A percentile compares a stretch with the other conserved stretches of the same genome.
Conservation (phyloP, 2,329 filamentous ascomycete species). For the Pseudocercospora crystallina region DNA sequence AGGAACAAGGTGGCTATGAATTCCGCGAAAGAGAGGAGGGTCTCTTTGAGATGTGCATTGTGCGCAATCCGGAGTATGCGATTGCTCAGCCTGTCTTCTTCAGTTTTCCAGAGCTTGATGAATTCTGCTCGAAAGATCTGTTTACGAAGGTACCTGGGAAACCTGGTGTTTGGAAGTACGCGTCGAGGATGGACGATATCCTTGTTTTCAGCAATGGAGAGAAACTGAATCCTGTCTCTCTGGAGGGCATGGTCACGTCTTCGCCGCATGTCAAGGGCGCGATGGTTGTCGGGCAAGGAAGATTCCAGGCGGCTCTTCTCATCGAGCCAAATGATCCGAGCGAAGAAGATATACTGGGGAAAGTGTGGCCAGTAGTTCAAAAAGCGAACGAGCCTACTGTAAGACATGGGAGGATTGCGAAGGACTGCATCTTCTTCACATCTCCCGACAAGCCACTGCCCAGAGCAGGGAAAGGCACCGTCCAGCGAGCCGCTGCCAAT, state of each 20-base stretch:
- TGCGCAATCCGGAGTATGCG: slow-evolving; percentile 10
- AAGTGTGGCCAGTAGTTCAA: slow-evolving; percentile 17
- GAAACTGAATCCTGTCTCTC: slow-evolving; percentile 50
- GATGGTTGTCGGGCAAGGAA: slow-evolving; percentile 42
- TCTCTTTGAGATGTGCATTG: slow-evolving; percentile 17
- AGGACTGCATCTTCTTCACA: slow-evolving; percentile 17
- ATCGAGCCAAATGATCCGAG: slow-evolving; percentile 8
- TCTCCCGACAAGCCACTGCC: slow-evolving; percentile 14
- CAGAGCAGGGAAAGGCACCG: slow-evolving; percentile 19
- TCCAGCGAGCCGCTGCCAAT: slow-evolving; percentile 19
- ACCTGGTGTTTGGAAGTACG: slow-evolving; percentile 38
- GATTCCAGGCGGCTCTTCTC: slow-evolving; percentile 11
- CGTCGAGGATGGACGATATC: slow-evolving; percentile 44
- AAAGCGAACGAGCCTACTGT: slow-evolving; percentile 15
- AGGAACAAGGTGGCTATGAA: slow-evolving; percentile 4
- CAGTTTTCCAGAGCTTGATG: slow-evolving; percentile 35
- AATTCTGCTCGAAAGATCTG: slow-evolving; percentile 43
- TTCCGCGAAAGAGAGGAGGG: slow-evolving; percentile 9
- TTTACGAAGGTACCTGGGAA: slow-evolving; percentile 40
- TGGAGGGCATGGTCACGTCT: slow-evolving; percentile 30
- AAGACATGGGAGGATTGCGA: slow-evolving; percentile 11
- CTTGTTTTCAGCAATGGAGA: slow-evolving; percentile 47
- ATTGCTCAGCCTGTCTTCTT: slow-evolving; percentile 16
- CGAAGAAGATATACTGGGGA: slow-evolving; percentile 11
- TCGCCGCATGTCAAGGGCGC: slow-evolving; percentile 49